Percentiles rank a stretch among this genome's conserved stretches.
Evolutionary conservation across 305 asterid species (phyloP).

Genomic region (Fraxinus greggii): DNA sequence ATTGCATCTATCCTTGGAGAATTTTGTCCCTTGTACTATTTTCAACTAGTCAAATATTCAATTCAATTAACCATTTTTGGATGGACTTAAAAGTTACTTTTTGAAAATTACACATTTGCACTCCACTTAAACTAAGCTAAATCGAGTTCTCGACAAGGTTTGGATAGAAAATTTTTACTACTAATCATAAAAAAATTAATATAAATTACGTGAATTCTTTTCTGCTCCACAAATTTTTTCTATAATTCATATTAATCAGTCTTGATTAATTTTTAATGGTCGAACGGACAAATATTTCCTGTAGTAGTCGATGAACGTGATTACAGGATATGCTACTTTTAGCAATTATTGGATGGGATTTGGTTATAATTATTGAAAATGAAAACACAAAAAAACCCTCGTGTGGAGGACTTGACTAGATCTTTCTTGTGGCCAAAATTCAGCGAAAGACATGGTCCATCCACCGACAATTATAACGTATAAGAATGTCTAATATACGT

Average conservation of each 20-base stretch:
- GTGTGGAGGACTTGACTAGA: too few species aligned
- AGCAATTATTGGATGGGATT: background rate
- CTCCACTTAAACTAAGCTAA: background rate
- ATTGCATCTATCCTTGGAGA: background rate
- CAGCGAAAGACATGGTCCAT: too few species aligned
- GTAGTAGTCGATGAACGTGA: too few species aligned
- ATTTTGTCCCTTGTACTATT: background rate
- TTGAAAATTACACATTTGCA: background rate
- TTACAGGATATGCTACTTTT: background rate
- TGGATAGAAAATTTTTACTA: background rate
- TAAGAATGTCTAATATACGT: background rate
- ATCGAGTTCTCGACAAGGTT: background rate
- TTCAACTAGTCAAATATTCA: background rate
- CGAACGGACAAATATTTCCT: too few species aligned
- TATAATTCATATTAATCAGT: background rate
- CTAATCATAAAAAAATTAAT: too few species aligned
- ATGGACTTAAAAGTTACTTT: background rate
- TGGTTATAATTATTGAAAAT: too few species aligned
- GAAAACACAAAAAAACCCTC: too few species aligned
- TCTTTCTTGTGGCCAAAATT: too few species aligned
- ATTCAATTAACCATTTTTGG: background rate
- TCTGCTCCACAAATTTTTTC: background rate
- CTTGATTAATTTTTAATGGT: background rate
- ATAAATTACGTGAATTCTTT: background rate
- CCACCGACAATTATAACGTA: too few species aligned